Conservation (phyloP, 306 rosid species). For the Boehmeria nivea region DNA sequence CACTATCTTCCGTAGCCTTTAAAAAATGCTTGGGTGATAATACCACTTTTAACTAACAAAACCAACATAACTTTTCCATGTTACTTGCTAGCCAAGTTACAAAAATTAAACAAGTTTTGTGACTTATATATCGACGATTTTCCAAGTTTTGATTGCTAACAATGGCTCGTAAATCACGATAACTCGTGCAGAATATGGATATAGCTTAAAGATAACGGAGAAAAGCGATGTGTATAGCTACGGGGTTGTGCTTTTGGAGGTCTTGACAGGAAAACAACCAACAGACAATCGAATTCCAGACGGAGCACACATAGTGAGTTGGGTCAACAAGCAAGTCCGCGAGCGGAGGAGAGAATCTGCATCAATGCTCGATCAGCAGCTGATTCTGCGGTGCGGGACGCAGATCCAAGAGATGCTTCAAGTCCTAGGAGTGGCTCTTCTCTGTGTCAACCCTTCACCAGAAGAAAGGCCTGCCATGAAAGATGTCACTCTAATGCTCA, state of each 20-base stretch:
- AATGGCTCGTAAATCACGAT: too few species aligned
- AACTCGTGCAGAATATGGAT: slow-evolving; percentile 84
- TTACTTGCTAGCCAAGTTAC: too few species aligned
- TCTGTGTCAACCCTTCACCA: slow-evolving; percentile 70
- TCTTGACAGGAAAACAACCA: slow-evolving; percentile 77
- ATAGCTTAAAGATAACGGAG: slow-evolving; percentile 89
- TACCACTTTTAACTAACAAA: slow-evolving; percentile 4
- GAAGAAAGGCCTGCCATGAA: slow-evolving; percentile 89
- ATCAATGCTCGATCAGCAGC: slow-evolving; percentile 66
- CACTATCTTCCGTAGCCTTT: too few species aligned
- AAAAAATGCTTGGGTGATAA: too few species aligned
- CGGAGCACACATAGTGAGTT: slow-evolving; percentile 62
- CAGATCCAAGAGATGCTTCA: slow-evolving; percentile 87
- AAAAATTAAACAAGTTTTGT: too few species aligned
- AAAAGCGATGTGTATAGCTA: slow-evolving; percentile 94
- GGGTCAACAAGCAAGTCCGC: slow-evolving; percentile 66
- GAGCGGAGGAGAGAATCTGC: slow-evolving; percentile 48
- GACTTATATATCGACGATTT: too few species aligned
- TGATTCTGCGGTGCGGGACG: slow-evolving; percentile 67
- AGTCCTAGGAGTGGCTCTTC: slow-evolving; percentile 85
- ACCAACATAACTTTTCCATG: background rate
- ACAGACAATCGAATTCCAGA: slow-evolving; percentile 68
- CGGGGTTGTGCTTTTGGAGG: slow-evolving; percentile 81
- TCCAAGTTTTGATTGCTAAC: too few species aligned
- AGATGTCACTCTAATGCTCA: slow-evolving; percentile 85